Conservation (phyloP, 208 protist genomes). For the Trypanosoma mega region DNA sequence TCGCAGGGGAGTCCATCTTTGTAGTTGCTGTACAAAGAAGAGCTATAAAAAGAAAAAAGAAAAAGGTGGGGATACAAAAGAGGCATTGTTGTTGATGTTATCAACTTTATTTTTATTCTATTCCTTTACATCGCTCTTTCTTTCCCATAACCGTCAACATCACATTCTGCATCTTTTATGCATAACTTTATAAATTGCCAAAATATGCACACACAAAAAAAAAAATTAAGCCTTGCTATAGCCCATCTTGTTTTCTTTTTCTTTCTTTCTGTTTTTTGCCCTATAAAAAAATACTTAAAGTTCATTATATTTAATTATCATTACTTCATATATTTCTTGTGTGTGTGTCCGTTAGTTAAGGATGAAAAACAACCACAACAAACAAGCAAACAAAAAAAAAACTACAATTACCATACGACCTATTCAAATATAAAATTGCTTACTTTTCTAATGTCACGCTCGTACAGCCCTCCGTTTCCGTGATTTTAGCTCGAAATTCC, state of each 20-base stretch:
- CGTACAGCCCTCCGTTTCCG: too few relatives aligned
- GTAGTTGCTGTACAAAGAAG: not conserved
- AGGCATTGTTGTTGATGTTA: not conserved
- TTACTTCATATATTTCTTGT: too few relatives aligned
- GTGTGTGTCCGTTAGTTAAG: too few relatives aligned
- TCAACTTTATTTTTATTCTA: too few relatives aligned
- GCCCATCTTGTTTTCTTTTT: too few relatives aligned
- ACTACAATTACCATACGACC: not conserved
- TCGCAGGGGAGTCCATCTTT: constrained; percentile 29
- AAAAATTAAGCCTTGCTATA: not conserved
- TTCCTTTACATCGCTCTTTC: too few relatives aligned
- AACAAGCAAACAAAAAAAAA: too few relatives aligned
- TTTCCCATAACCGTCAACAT: too few relatives aligned
- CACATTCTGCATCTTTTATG: not conserved
- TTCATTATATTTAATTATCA: too few relatives aligned
- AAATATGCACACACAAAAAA: not conserved
- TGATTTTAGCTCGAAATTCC: constrained; percentile 61
- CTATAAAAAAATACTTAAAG: too few relatives aligned
- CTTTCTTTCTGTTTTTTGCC: too few relatives aligned
- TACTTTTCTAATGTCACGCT: not conserved
- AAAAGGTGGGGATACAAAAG: not conserved
- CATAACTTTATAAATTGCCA: not conserved
- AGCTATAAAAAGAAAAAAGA: not conserved
- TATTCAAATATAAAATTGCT: not conserved
- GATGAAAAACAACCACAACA: too few relatives aligned